Evolutionary conservation across 1,284 basidiomycete genomes (phyloP), one percentile per base, ranked within the genome.

Genomic region (Exobasidium cylindrosporum): DNA sequence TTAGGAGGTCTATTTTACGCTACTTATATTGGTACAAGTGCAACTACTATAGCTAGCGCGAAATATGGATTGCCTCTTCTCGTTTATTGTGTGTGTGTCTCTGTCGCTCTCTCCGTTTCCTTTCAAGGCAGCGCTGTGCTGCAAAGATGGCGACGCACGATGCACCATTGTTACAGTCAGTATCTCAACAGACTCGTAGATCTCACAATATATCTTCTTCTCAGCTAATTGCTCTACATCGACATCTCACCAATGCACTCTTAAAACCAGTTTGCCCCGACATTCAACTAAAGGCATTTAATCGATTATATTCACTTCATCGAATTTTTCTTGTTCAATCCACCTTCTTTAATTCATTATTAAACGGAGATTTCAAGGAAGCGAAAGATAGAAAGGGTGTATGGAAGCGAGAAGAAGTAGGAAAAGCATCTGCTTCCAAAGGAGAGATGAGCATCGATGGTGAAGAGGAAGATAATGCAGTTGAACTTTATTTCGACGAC

Each of bases 321-420:
- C 66, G 72, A 23, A 64, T 74, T 55, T 58, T 76, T 11, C 73
- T 76, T 43, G 71, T 74, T 28, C 74, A 76, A 54, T 68, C 74
- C 1, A 62, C 71, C 46, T 76, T 76, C 69, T 76, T 76, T 50
- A 60, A 68, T n/a, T 65, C 71, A 31, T 63, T 76, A 62, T 65
- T 76, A 45, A 68, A 66, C 21, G 70, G 70, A 23, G 74, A 71
- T 30, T 74, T 66, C n/a, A 65, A 68, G 17, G 70, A 73, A 30
- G 61, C 28, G 17, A 54, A 2, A 26, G 14, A 31, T 60, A 35
- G 24, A 56, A 66, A 17, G 7, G 31, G 49, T 32, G 46, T 28
- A 40, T 55, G 3, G 52, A 60, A 43, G 43, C 24, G 23, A 24
- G 23, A n/a, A 6, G 35, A 40, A 17, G 35, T 10, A 10, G 17